phyloP scores from a whole-genome alignment of 2,329 filamentous ascomycete species.

The Aspergillus pseudoviridinutans region DNA sequence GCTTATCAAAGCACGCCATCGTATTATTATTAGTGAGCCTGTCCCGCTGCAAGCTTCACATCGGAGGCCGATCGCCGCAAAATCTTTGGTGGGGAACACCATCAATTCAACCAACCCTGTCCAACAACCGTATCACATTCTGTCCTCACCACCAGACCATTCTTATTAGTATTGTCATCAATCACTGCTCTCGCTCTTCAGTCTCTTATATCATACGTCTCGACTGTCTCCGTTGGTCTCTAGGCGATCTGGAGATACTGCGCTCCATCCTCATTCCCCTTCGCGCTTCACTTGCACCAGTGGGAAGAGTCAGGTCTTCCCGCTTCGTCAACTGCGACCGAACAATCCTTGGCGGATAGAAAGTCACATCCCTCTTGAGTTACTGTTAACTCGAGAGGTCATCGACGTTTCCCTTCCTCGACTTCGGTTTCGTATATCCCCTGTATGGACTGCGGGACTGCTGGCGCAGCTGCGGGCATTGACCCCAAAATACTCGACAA shows the following conservation, averaged over 20 bases:
- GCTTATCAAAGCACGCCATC: constrained; percentile 3
- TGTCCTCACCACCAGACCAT: background rate
- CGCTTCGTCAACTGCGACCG: background rate
- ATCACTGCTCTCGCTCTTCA: background rate
- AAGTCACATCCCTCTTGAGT: constrained; percentile 1
- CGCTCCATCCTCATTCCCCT: background rate
- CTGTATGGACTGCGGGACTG: constrained; percentile 38
- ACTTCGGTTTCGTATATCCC: constrained; percentile 8
- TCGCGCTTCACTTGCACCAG: background rate
- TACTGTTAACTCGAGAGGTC: constrained; percentile 14
- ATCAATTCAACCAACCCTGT: constrained; percentile 10
- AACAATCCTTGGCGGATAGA: background rate
- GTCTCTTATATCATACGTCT: background rate
- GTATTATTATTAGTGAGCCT: background rate
- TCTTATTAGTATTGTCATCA: constrained; percentile 10
- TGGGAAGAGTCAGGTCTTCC: background rate
- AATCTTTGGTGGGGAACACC: constrained; percentile 23
- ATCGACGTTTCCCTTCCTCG: constrained; percentile 2
- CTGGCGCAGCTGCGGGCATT: constrained; percentile 36
- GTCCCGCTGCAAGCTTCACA: constrained; percentile 5
- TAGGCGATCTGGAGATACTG: background rate
- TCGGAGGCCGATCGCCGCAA: constrained; percentile 23
- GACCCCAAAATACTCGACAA: constrained; percentile 41
- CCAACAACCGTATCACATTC: constrained; percentile 11
- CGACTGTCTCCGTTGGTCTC: background rate